phyloP scores from a whole-genome alignment of 2,329 filamentous ascomycete species.

The Fusarium torreyae region DNA sequence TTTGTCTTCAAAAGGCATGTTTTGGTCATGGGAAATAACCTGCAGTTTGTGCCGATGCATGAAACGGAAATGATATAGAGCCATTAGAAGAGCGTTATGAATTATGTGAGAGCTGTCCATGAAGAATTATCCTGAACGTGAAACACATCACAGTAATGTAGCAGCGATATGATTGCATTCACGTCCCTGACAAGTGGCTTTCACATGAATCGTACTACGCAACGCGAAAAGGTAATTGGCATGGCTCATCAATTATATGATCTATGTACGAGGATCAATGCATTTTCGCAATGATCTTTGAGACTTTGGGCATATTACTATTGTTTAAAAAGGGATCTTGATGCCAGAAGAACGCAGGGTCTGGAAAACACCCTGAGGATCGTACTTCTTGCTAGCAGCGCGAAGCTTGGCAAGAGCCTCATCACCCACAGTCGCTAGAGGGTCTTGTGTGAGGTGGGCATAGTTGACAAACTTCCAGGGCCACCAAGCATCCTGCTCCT shows the following conservation, averaged over 20 bases:
- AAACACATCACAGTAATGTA: no score
- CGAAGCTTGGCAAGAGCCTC: constrained; percentile 55
- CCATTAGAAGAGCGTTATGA: no score
- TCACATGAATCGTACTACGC: no score
- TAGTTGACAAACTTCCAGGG: constrained; percentile 62
- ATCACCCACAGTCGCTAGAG: constrained; percentile 56
- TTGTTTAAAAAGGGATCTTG: constrained; percentile 48
- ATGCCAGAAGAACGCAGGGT: constrained; percentile 53
- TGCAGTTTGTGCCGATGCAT: no score
- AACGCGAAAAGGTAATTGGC: no score
- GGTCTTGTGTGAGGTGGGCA: constrained; percentile 57
- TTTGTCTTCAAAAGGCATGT: not conserved
- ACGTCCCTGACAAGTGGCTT: no score
- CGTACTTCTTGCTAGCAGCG: constrained; percentile 55
- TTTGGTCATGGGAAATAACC: not conserved
- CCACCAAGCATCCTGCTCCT: constrained; percentile 47
- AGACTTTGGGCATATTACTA: not conserved
- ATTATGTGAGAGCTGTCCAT: no score
- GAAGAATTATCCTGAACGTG: no score
- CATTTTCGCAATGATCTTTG: not conserved
- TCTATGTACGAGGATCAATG: not conserved
- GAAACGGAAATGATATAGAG: no score
- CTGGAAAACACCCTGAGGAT: constrained; percentile 58
- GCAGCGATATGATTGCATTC: no score
- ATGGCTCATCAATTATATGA: not conserved